phyloP scores from a whole-genome alignment of 2,329 filamentous ascomycete genomes.

The Aspergillus costaricaensis region DNA sequence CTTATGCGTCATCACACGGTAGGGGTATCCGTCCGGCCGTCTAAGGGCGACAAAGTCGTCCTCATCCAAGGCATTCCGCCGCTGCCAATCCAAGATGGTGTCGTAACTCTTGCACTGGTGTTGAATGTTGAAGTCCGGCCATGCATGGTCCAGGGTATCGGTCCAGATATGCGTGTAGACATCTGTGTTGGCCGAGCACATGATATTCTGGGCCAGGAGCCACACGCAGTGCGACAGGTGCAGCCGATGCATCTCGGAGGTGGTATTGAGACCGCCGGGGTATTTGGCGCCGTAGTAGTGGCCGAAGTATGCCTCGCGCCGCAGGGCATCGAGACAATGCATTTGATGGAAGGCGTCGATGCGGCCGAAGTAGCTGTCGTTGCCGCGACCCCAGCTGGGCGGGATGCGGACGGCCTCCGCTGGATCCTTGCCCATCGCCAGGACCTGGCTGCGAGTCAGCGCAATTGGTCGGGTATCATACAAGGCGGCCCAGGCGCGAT shows the following conservation, averaged over 20 bases:
- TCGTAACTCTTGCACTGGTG: background rate
- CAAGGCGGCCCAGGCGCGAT: background rate
- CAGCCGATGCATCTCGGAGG: background rate
- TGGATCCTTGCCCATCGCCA: background rate
- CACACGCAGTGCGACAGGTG: slow-evolving; percentile 4
- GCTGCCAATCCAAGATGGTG: slow-evolving; percentile 5
- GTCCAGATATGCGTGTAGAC: background rate
- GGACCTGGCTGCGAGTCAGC: background rate
- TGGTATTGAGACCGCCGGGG: background rate
- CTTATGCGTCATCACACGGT: background rate
- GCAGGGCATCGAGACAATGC: slow-evolving; percentile 3
- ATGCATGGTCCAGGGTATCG: background rate
- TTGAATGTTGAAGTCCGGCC: slow-evolving; percentile 6
- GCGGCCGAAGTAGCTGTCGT: background rate
- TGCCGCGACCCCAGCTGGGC: background rate
- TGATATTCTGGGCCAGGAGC: slow-evolving; percentile 1
- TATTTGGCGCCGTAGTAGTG: background rate
- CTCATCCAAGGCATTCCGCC: background rate
- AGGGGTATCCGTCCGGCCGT: background rate
- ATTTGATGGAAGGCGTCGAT: slow-evolving; percentile 3
- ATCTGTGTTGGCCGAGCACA: slow-evolving; percentile 2
- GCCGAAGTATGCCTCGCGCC: background rate
- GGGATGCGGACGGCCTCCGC: background rate
- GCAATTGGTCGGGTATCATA: background rate
- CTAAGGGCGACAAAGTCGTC: background rate